Base-by-base conservation (phyloP, 164 flowering plant genomes). In the Sextonia rubra region DNA sequence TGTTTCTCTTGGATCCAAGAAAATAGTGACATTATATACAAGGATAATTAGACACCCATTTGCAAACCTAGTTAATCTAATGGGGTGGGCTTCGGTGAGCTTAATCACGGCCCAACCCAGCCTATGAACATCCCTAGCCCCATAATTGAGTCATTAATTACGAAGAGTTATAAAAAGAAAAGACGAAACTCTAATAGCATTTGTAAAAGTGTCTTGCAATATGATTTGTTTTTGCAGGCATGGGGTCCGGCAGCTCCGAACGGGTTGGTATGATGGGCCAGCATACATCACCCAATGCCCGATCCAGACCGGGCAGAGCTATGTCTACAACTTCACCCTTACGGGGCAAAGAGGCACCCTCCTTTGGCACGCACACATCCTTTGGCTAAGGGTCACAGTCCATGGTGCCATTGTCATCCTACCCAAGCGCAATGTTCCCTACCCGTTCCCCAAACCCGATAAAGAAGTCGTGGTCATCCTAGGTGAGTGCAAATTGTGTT, bases 241-340 rank as follows among this genome's bases (percentile, higher is more conserved):
- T 77, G 97, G 94, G 8, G 63, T 91, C 27, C 66, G 92, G 70
- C 97, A 91, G 66, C 75, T 91, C 9, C 76, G 88, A 55, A 91
- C 97, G 2, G 97, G 94, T 1, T 91, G 97, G 97, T 79, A 87
- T 0, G 97, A 91, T 64, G 94, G 97, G 17, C 97, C 97, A 0
- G 91, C 92, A 17, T 91, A 88, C 72, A 84, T 89, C 49, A 91
- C 97, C 4, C 97, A 91, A 44, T 91, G 97, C 70, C 92, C 94
- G 0, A 91, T 91, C 66, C 94, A 80, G 71, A 74, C 92, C n/a
- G 91, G 92, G 12, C 84, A 87, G 58, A 83, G 68, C 75, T 91
- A 81, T 65, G 71, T 83, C 1, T 91, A 91, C 83, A 91, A 90
- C 77, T 91, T 88, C 84, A 91, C 94, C 23, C 55, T 91, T 12